These are phyloP conservation scores for Rostrohypoxylon terebratum DNA, from an alignment of 495 filamentous ascomycete species.

Conservation along the genomic window DNA sequence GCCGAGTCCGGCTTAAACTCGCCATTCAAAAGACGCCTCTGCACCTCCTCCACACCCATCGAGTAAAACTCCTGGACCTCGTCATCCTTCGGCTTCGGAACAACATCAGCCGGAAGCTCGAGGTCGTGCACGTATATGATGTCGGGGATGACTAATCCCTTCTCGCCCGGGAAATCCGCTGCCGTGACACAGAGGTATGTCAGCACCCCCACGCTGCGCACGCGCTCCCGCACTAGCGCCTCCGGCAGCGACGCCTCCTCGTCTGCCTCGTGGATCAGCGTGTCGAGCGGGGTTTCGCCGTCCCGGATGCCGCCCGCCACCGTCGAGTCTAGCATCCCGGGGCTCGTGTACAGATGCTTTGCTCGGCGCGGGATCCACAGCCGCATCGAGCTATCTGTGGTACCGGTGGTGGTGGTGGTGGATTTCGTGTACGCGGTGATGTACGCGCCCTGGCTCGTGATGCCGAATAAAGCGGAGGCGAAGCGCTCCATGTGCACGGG, in stretches of 20 bases:
- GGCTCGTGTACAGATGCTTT: constrained; percentile 60
- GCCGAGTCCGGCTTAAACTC: constrained; percentile 69
- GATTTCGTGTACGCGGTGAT: constrained; percentile 59
- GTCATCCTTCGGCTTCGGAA: constrained; percentile 60
- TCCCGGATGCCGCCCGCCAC: constrained; percentile 66
- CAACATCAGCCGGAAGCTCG: constrained; percentile 41
- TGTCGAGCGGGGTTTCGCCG: constrained; percentile 58
- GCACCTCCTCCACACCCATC: constrained; percentile 62
- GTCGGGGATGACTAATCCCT: constrained; percentile 46
- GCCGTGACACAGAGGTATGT: constrained; percentile 56
- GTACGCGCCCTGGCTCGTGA: constrained; percentile 62
- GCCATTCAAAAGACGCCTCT: constrained; percentile 52
- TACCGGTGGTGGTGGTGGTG: too few species aligned
- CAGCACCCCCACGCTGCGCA: constrained; percentile 53
- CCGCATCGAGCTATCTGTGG: constrained; percentile 48
- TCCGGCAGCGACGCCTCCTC: constrained; percentile 65
- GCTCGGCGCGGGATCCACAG: constrained; percentile 66
- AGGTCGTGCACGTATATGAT: constrained; percentile 51
- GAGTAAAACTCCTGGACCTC: constrained; percentile 65
- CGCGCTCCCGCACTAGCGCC: constrained; percentile 47
- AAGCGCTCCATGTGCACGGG: constrained; percentile 61
- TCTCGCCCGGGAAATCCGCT: constrained; percentile 32
- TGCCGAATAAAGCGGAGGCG: constrained; percentile 63
- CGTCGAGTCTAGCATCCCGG: constrained; percentile 65
- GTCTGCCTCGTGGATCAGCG: constrained; percentile 64